A percentile compares a stretch with the other conserved stretches of the same genome.
These are phyloP conservation scores for Anisodus acutangulus DNA, from an alignment of 257 asterid genomes.

Conservation along the genomic window DNA sequence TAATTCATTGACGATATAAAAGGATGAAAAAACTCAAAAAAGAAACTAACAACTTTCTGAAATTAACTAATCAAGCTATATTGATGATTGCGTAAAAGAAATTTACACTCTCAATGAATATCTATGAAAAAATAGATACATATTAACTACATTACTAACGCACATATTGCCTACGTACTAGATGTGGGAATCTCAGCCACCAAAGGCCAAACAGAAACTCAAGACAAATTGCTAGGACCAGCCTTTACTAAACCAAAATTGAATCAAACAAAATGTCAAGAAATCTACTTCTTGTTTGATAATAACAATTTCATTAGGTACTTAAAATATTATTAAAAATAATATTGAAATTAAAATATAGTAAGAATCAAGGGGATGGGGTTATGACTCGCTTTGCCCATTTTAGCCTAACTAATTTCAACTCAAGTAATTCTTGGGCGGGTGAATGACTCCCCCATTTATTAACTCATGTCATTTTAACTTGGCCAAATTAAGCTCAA, in stretches of 20 bases:
- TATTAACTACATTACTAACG: background rate
- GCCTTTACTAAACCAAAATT: background rate
- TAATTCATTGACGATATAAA: no score
- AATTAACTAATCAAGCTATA: background rate
- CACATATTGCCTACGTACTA: background rate
- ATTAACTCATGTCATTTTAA: no score
- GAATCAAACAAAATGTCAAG: background rate
- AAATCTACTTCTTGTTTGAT: background rate
- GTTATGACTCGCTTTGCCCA: no score
- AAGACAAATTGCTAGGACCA: background rate
- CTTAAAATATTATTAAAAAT: no score
- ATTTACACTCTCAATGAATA: background rate
- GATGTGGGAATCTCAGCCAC: background rate
- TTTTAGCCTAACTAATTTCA: no score
- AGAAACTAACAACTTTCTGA: background rate
- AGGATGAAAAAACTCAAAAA: background rate
- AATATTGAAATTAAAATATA: no score
- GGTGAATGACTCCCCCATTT: no score
- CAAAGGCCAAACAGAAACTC: background rate
- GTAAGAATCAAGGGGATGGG: no score
- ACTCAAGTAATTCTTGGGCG: no score
- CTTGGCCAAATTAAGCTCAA: no score
- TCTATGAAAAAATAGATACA: no score
- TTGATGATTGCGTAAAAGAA: background rate
- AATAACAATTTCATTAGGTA: no score